Evolutionary conservation across 2,329 filamentous ascomycete species (phyloP).

Genomic region (Arthrobotrys sphaeroides): DNA sequence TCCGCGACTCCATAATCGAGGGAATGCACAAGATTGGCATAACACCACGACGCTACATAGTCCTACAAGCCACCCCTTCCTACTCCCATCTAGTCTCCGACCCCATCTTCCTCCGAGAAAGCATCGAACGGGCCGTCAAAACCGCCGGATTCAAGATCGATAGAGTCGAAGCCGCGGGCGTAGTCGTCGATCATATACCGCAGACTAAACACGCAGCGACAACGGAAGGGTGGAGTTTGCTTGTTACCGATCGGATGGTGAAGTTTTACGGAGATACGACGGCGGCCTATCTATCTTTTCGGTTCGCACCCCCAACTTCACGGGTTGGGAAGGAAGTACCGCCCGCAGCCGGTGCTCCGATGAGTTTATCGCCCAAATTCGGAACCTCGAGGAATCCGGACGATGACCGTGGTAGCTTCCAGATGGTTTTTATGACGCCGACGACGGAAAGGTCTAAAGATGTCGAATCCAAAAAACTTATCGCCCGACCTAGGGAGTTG

Average conservation of each 20-base stretch:
- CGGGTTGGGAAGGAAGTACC: too few relatives aligned
- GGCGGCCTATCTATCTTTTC: neutral
- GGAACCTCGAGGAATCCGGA: constrained; percentile 1
- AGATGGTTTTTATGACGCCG: constrained; percentile 8
- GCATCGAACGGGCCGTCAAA: constrained; percentile 18
- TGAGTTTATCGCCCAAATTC: neutral
- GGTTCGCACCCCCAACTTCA: neutral
- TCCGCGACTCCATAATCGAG: constrained; percentile 1
- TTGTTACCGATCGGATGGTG: constrained; percentile 11
- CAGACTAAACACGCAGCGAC: neutral
- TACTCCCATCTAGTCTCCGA: constrained; percentile 26
- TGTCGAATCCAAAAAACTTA: neutral
- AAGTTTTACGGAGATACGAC: neutral
- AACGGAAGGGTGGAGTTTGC: constrained; percentile 17
- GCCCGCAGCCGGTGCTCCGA: neutral
- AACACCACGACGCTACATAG: neutral
- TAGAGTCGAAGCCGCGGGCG: neutral
- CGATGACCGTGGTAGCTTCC: constrained; percentile 5
- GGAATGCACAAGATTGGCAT: neutral
- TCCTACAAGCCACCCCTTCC: constrained; percentile 24
- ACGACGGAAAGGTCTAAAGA: neutral
- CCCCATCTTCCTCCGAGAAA: constrained; percentile 6
- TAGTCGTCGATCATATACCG: constrained; percentile 21
- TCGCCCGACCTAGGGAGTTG: neutral
- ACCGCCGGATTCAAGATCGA: neutral